Conservation (phyloP, 139 green algal genomes). For the Bryopsis sp. region DNA sequence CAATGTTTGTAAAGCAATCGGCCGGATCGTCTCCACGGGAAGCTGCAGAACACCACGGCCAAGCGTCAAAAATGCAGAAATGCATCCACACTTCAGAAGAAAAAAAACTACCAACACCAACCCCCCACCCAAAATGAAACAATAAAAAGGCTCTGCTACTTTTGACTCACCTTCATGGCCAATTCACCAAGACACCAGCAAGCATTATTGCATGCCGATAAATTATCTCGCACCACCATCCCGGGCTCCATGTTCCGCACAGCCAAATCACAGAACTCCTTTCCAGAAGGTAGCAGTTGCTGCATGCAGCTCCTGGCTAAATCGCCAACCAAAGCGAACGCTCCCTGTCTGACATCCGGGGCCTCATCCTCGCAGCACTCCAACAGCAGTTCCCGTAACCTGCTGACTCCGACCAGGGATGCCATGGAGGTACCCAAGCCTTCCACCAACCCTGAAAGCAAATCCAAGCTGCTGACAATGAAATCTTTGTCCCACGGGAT, state of each 20-base stretch:
- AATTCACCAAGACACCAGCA: conserved; percentile 88
- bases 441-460: conserved; percentile 68
- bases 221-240: conserved; percentile 27
- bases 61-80: too few species aligned
- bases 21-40: too few species aligned
- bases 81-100: too few species aligned
- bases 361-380: conserved; percentile 31
- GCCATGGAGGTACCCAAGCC: conserved; percentile 58
- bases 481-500: conserved; percentile 24
- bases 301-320: conserved; percentile 51
- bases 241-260: conserved; percentile 25
- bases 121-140: too few species aligned
- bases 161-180: conserved; percentile 47
- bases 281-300: conserved; percentile 38
- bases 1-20: background rate
- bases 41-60: too few species aligned
- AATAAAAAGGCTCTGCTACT: conserved; percentile 45
- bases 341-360: conserved; percentile 69
- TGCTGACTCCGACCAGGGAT: conserved; percentile 46
- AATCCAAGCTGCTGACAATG: conserved; percentile 64
- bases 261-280: conserved; percentile 29
- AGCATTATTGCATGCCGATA: conserved; percentile 88
- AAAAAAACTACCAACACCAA: too few species aligned
- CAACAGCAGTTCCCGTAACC: conserved; percentile 50
- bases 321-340: conserved; percentile 90